Conservation (phyloP, 805 yeast genomes). For the Suhomyces tanzawaensis region DNA sequence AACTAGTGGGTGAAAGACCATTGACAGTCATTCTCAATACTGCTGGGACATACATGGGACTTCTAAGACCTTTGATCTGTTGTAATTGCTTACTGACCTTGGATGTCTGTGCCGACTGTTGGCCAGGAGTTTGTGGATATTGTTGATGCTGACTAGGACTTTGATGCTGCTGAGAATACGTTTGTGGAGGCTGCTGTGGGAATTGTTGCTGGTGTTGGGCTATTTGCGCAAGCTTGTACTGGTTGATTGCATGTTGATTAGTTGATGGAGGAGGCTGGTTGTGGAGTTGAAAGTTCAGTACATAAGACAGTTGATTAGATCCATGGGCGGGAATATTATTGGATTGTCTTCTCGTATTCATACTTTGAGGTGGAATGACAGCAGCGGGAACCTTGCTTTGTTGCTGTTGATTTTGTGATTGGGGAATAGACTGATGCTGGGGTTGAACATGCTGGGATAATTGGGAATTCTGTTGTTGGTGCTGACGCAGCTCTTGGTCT, state of each 20-base stretch:
- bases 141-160: constrained; percentile 17
- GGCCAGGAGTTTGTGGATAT: constrained; percentile 16
- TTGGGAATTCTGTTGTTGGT: constrained; percentile 2
- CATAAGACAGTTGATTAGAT: constrained; percentile 6
- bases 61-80: constrained; percentile 76
- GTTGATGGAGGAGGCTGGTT: neutral
- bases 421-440: constrained; percentile 1
- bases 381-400: constrained; percentile 20
- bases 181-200: neutral
- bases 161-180: neutral
- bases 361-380: constrained; percentile 23
- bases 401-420: neutral
- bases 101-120: neutral
- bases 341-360: constrained; percentile 19
- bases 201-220: neutral
- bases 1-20: constrained; percentile 7
- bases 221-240: neutral
- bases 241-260: neutral
- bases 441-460: too few relatives aligned
- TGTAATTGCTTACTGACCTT: constrained; percentile 40
- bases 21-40: constrained; percentile 55
- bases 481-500: neutral
- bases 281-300: neutral
- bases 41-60: constrained; percentile 89
- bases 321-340: neutral